Evolutionary conservation across 495 filamentous ascomycete species (phyloP).

Genomic region (Talaromyces borbonicus): DNA sequence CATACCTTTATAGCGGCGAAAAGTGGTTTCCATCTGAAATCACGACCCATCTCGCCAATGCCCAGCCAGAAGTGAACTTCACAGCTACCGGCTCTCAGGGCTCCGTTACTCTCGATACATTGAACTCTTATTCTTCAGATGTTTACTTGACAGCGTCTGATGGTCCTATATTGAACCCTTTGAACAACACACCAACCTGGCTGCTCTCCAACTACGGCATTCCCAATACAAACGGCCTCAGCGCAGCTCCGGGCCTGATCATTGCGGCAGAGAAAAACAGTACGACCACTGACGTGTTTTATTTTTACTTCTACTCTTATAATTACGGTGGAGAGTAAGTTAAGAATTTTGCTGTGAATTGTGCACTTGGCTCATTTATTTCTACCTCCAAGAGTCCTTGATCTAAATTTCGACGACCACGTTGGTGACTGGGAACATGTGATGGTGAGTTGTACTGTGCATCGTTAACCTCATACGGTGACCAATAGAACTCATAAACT

Average conservation of each 20-base stretch:
- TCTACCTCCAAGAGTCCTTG: background rate
- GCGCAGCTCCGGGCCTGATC: background rate
- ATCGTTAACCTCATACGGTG: background rate
- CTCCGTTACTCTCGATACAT: background rate
- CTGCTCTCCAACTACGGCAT: background rate
- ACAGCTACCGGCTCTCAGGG: background rate
- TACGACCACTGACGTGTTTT: constrained; percentile 1
- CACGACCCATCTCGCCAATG: background rate
- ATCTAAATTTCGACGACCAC: background rate
- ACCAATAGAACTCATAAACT: background rate
- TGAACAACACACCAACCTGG: background rate
- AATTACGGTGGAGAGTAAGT: background rate
- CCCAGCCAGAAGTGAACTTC: background rate
- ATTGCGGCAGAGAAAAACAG: constrained; percentile 1
- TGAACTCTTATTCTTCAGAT: background rate
- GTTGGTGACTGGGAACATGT: constrained; percentile 3
- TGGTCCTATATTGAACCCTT: background rate
- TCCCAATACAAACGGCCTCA: background rate
- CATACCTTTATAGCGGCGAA: background rate
- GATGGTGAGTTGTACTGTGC: background rate
- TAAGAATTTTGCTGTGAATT: background rate
- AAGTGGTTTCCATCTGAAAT: constrained; percentile 3
- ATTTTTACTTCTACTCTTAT: constrained; percentile 1
- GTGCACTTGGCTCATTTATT: background rate
- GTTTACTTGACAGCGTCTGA: constrained; percentile 1